Evolutionary conservation across 1,284 basidiomycete species (phyloP), one percentile per base, ranked within the genome.

Genomic region (Naganishia albida): DNA sequence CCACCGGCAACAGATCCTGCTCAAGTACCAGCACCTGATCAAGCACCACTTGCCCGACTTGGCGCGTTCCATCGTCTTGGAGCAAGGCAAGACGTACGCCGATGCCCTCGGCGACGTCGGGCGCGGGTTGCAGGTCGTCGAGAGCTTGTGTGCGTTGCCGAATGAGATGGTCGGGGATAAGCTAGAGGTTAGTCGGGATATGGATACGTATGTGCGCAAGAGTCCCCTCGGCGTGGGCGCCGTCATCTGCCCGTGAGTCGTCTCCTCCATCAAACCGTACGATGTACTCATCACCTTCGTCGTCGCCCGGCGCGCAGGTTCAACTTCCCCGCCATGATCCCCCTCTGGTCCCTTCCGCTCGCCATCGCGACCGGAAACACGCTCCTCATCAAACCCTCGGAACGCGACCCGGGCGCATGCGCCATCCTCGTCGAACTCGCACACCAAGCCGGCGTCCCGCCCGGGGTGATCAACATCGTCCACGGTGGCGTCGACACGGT

Each of bases 341-440:
- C 94, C 0, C 83, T 98, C 12, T 97, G 94, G 94, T 90, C 91
- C 1, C 93, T 96, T 68, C 91, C 92, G 13, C 86, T 82, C 65
- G 75, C 77, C 42, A 75, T 76, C 28, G 75, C 76, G 20, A 77
- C 77, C 43, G 74, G 95, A 57, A 99, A 99, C 77, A 94, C 95
- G 0, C 84, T 98, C 52, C 84, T 99, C 69, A 82, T 98, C 71
- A 99, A 99, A 77, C 95, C 95, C 23, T 95, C 92, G 1, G 95
- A 98, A 79, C 87, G 95, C 34, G 94, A 96, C 75, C 95, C 95
- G 23, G 94, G 93, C 67, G 95, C 95, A 10, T 88, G 92, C 18
- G 94, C 96, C 90, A 95, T 99, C 70, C 93, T 99, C 71, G 92
- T 93, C 46, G 94, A 98, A 78, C 84, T 98, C 7, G 93, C 90